These are phyloP conservation scores for Phytophthora fragariaefolia DNA, from an alignment of 352 stramenopile genomes.

Conservation along the genomic window DNA sequence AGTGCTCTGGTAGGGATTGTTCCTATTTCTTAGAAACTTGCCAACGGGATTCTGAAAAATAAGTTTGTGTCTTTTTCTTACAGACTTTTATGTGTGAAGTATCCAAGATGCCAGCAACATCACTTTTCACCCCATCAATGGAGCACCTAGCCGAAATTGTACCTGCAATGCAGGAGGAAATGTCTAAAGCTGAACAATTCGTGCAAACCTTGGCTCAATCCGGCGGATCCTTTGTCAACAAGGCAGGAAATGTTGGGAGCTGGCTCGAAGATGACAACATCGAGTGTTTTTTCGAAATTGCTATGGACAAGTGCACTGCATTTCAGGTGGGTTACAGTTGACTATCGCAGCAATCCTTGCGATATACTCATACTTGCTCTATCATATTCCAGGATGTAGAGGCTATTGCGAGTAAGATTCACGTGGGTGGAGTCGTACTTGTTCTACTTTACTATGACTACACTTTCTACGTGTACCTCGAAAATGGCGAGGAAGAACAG, in stretches of 20 bases:
- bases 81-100: conserved; percentile 94
- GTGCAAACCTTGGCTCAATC: conserved; percentile 63
- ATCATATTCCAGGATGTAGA: conserved; percentile 84
- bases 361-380: conserved; percentile 3
- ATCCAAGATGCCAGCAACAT: conserved; percentile 89
- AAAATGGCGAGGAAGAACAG: conserved; percentile 90
- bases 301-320: conserved; percentile 69
- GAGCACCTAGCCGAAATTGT: conserved; percentile 83
- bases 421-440: conserved; percentile 91
- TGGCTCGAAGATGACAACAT: conserved; percentile 92
- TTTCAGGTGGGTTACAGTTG: conserved; percentile 53
- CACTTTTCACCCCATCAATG: conserved; percentile 89
- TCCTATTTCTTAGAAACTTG: background rate
- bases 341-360: too few relatives aligned
- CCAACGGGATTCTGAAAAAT: background rate
- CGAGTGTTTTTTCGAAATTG: conserved; percentile 94
- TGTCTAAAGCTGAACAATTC: conserved; percentile 86
- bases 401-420: conserved; percentile 94
- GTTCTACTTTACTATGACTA: conserved; percentile 94
- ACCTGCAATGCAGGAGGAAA: conserved; percentile 88
- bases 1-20: conserved; percentile 72
- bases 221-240: conserved; percentile 63
- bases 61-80: conserved; percentile 2
- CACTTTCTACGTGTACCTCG: conserved; percentile 93
- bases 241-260: conserved; percentile 53